Evolutionary conservation across 176 grass and related monocot genomes (phyloP).

Genomic region (Rhynchospora breviuscula): DNA sequence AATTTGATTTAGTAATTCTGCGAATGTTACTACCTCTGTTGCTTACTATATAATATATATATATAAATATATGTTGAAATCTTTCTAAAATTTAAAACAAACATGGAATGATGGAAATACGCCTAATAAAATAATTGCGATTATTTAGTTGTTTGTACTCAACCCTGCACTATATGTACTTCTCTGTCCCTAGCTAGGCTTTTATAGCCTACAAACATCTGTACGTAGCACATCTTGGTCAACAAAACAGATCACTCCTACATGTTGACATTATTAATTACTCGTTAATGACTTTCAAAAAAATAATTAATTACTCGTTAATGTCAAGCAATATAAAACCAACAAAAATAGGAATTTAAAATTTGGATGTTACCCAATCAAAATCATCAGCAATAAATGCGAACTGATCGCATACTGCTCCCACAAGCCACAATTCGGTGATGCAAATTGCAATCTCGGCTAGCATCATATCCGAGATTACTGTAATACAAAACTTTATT

Average conservation of each 20-base stretch:
- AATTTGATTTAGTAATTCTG: no score
- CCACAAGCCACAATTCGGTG: background rate
- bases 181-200: background rate
- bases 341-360: background rate
- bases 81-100: background rate
- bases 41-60: no score
- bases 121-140: background rate
- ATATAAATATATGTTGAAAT: background rate
- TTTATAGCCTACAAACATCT: background rate
- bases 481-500: background rate
- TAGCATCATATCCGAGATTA: background rate
- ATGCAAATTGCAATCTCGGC: background rate
- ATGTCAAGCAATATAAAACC: slow-evolving; percentile 6
- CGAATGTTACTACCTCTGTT: no score
- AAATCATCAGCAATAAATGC: background rate
- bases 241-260: background rate
- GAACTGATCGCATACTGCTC: background rate
- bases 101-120: background rate
- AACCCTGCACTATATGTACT: slow-evolving; percentile 1
- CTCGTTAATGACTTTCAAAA: no score
- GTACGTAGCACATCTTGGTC: slow-evolving; percentile 2
- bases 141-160: slow-evolving; percentile 14
- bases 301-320: no score
- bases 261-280: slow-evolving; percentile 8
- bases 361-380: background rate